Base-by-base conservation (phyloP, 2,329 filamentous ascomycete species). In the Cercospora citrullina region DNA sequence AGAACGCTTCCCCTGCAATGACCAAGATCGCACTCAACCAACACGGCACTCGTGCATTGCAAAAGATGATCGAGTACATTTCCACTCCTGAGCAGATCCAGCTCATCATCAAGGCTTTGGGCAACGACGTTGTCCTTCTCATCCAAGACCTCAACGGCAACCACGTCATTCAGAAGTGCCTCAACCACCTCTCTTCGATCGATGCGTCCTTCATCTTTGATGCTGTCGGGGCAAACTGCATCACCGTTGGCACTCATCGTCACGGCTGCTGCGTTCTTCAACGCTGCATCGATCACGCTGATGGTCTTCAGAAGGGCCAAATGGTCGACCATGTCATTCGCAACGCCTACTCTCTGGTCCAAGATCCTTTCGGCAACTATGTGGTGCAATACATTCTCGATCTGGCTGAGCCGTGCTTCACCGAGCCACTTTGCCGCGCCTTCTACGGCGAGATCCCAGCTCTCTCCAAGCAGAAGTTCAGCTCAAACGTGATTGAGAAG, bases 11-110 rank as follows among this genome's bases (percentile, higher is more conserved):
- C 18, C 87, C 89, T 63, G 90, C 94, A 71, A 92, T 99, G 85
- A 93, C 96, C 26, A 90, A 90, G 75, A 97, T 99, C 77, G 95
- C 95, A 28, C 84, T 98, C 68, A 98, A 99, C 81, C 94, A 97
- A 82, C 95, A 99, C 79, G 95, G 95, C 73, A 99, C 95, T 68
- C 90, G 95, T 64, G 95, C 95, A 71, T 83, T 99, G 68, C 95
- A 99, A 83, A 99, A 98, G 86, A 99, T 99, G 95, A 99, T 99
- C 73, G 95, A 99, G 81, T 96, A 92, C 79, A 92, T 99, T 76
- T 91, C 90, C 63, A 96, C 92, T 28, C 86, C 89, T 3, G 89
- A 91, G 76, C 95, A 99, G 80, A 91, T 94, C 61, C 86, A 91
- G 74, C 90, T 92, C 72, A 95, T 99, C 79, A 96, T 96, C 72